Conservation (phyloP, 192 early-diverging fungal genomes). For the Umbelopsis sp. region DNA sequence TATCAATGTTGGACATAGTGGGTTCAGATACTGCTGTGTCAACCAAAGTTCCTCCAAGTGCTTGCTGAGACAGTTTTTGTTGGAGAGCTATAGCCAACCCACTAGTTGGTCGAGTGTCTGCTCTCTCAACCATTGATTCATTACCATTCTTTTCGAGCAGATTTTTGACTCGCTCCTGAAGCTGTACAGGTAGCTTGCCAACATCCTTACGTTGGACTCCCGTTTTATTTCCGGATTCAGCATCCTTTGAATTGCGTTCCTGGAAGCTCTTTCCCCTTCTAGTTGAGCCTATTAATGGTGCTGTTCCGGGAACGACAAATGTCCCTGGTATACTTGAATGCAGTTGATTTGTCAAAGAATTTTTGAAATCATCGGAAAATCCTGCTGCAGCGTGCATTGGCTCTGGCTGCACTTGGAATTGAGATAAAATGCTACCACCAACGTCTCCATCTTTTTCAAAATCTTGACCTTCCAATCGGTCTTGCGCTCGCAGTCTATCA, state of each 20-base stretch:
- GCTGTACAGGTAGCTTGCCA: constrained; percentile 20
- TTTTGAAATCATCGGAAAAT: constrained; percentile 35
- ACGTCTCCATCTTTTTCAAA: constrained; percentile 10
- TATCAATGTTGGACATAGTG: neutral
- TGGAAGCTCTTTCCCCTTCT: constrained; percentile 14
- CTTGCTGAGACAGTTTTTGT: constrained; percentile 23
- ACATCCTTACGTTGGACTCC: constrained; percentile 15
- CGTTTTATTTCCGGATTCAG: neutral
- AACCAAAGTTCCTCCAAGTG: neutral
- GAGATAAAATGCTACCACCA: constrained; percentile 8
- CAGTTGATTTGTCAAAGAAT: constrained; percentile 23
- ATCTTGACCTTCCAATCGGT: constrained; percentile 37
- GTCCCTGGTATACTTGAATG: constrained; percentile 29
- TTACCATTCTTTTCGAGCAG: constrained; percentile 23
- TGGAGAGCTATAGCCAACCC: constrained; percentile 38
- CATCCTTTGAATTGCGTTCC: neutral
- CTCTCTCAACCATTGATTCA: neutral
- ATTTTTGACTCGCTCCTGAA: constrained; percentile 31
- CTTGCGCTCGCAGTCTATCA: constrained; percentile 40
- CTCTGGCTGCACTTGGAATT: neutral
- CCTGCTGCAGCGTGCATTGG: constrained; percentile 36
- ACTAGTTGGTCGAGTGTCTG: constrained; percentile 37
- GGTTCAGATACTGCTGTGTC: neutral
- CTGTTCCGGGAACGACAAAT: constrained; percentile 37
- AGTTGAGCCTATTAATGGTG: constrained; percentile 38